Evolutionary conservation across 768 basidiomycete genomes (phyloP).

Genomic region (Trametes coccinea): DNA sequence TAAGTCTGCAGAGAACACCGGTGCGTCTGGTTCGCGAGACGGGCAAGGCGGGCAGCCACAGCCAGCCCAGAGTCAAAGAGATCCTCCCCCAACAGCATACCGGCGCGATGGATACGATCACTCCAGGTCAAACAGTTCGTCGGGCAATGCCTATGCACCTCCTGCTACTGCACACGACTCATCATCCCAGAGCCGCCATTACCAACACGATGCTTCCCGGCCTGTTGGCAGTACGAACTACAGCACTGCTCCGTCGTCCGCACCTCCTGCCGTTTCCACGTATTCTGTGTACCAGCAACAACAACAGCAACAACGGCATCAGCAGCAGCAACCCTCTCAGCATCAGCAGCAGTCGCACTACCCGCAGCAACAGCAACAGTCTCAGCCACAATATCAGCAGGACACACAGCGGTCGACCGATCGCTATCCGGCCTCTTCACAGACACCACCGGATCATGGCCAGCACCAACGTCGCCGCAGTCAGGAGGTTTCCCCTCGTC

Average conservation of each 20-base stretch:
- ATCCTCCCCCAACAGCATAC: background rate
- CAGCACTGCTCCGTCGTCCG: background rate
- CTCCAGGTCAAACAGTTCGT: background rate
- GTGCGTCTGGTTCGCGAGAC: background rate
- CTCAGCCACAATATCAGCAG: constrained; percentile 2
- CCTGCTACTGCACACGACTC: background rate
- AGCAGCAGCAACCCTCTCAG: constrained; percentile 8
- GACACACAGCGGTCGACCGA: background rate
- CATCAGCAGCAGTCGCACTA: constrained; percentile 19
- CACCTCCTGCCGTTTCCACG: constrained; percentile 6
- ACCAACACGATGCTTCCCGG: constrained; percentile 1
- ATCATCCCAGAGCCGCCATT: constrained; percentile 4
- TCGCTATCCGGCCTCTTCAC: constrained; percentile 8
- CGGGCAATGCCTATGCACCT: constrained; percentile 4
- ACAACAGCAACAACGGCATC: constrained; percentile 24
- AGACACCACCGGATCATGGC: constrained; percentile 5
- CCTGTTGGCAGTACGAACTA: background rate
- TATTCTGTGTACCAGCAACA: constrained; percentile 18
- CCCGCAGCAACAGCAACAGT: constrained; percentile 18
- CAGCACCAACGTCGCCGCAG: constrained; percentile 17
- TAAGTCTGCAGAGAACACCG: constrained; percentile 23
- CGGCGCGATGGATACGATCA: constrained; percentile 5
- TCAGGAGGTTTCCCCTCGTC: constrained; percentile 16
- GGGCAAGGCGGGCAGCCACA: constrained; percentile 11
- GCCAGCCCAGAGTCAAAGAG: constrained; percentile 3